phyloP scores from a whole-genome alignment of 352 stramenopile genomes.

The Globisporangium solare region DNA sequence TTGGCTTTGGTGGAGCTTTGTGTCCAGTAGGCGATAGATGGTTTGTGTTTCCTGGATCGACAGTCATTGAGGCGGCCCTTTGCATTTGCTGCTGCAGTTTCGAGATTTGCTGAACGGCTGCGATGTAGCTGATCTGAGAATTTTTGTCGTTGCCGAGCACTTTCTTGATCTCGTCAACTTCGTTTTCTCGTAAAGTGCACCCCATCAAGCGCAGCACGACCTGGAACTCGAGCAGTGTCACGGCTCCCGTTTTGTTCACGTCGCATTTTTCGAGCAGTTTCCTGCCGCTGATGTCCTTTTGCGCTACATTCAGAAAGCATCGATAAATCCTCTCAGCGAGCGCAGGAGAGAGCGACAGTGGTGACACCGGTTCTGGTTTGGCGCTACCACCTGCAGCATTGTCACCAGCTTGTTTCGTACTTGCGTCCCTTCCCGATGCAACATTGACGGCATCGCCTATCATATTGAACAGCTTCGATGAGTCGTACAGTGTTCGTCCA shows the following conservation, averaged over 20 bases:
- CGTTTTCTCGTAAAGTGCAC: constrained; percentile 41
- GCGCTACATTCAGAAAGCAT: constrained; percentile 59
- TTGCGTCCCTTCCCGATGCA: constrained; percentile 11
- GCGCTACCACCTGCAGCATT: constrained; percentile 2
- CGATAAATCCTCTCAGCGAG: constrained; percentile 63
- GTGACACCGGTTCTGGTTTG: neutral
- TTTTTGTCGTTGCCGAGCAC: constrained; percentile 37
- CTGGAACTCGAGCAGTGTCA: constrained; percentile 66
- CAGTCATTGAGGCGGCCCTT: neutral
- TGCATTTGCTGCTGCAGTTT: constrained; percentile 22
- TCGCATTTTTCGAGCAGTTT: constrained; percentile 77
- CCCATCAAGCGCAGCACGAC: constrained; percentile 77
- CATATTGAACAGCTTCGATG: constrained; percentile 14
- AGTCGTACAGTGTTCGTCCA: constrained; percentile 29
- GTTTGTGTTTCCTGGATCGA: constrained; percentile 3
- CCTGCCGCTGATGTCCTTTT: constrained; percentile 70
- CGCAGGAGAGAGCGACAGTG: constrained; percentile 8
- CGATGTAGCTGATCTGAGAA: constrained; percentile 45
- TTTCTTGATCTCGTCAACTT: constrained; percentile 49
- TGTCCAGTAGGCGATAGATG: neutral
- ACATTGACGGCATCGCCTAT: constrained; percentile 27
- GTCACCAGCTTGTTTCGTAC: constrained; percentile 14
- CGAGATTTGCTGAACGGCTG: constrained; percentile 43
- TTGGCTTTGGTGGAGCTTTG: neutral
- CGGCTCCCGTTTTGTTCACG: constrained; percentile 34